A percentile compares a stretch with the other conserved stretches of the same genome.
These are phyloP conservation scores for Tremella yokohamensis DNA, from an alignment of 768 basidiomycete genomes.

Conservation along the genomic window DNA sequence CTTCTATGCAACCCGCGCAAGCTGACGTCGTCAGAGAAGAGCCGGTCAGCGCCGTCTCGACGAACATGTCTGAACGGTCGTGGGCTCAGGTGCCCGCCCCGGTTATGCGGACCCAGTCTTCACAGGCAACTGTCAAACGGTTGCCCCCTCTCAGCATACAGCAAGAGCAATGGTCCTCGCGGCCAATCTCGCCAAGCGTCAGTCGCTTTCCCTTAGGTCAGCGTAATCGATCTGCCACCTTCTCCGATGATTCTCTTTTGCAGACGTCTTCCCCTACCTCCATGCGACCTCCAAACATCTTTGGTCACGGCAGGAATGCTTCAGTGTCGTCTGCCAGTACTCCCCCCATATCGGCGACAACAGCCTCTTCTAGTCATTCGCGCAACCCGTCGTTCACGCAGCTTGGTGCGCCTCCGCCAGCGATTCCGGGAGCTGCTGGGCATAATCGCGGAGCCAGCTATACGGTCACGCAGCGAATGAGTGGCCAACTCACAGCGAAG, in stretches of 20 bases:
- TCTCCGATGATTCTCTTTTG: constrained; percentile 22
- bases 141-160: neutral
- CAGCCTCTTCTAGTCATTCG: constrained; percentile 51
- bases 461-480: constrained; percentile 39
- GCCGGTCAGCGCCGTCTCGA: constrained; percentile 18
- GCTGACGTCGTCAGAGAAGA: constrained; percentile 18
- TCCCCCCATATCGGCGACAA: constrained; percentile 25
- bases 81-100: constrained; percentile 11
- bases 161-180: constrained; percentile 3
- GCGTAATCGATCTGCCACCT: constrained; percentile 19
- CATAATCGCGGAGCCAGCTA: constrained; percentile 47
- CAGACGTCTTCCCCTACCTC: constrained; percentile 10
- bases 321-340: constrained; percentile 27
- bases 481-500: constrained; percentile 55
- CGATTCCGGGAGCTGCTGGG: constrained; percentile 10
- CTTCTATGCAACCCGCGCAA: neutral
- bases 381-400: constrained; percentile 59
- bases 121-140: constrained; percentile 28
- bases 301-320: constrained; percentile 16
- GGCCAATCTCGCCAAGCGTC: neutral
- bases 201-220: neutral
- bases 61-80: constrained; percentile 10
- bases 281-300: constrained; percentile 6
- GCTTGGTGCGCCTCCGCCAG: constrained; percentile 33
- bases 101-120: constrained; percentile 19